Conservation (phyloP, 495 filamentous ascomycete genomes). For the Penicillium cosmopolitanum region DNA sequence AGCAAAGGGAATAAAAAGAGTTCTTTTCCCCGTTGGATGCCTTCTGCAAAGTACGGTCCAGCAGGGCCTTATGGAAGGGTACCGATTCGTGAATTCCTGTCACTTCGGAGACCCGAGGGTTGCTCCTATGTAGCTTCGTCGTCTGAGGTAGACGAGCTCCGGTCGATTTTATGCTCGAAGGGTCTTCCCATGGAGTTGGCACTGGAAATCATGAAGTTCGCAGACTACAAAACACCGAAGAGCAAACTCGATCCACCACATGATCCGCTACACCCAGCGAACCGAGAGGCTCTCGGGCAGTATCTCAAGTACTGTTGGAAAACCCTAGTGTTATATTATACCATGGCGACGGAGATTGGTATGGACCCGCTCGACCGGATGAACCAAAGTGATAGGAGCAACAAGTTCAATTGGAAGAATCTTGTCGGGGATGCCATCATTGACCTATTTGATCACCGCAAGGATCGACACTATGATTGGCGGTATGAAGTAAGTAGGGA, state of each 20-base stretch:
- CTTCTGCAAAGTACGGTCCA: neutral
- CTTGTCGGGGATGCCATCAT: neutral
- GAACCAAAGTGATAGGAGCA: neutral
- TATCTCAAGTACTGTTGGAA: constrained; percentile 30
- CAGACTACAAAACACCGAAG: constrained; percentile 11
- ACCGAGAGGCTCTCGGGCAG: constrained; percentile 13
- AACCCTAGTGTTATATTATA: constrained; percentile 25
- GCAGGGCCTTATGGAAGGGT: constrained; percentile 7
- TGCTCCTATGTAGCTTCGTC: neutral
- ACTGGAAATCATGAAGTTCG: constrained; percentile 18
- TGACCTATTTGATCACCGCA: neutral
- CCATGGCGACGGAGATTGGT: constrained; percentile 6
- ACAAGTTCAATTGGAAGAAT: constrained; percentile 8
- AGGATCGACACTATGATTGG: neutral
- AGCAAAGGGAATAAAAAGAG: neutral
- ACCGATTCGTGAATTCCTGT: constrained; percentile 17
- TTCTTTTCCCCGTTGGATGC: neutral
- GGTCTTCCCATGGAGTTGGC: constrained; percentile 22
- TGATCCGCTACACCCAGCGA: constrained; percentile 26
- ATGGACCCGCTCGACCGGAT: neutral
- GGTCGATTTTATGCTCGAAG: neutral
- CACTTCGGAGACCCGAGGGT: neutral
- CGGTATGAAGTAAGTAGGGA: neutral
- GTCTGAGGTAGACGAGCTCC: neutral
- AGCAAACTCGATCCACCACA: constrained; percentile 14